phyloP scores from a whole-genome alignment of 257 asterid genomes.

The Solanum arcanum region DNA sequence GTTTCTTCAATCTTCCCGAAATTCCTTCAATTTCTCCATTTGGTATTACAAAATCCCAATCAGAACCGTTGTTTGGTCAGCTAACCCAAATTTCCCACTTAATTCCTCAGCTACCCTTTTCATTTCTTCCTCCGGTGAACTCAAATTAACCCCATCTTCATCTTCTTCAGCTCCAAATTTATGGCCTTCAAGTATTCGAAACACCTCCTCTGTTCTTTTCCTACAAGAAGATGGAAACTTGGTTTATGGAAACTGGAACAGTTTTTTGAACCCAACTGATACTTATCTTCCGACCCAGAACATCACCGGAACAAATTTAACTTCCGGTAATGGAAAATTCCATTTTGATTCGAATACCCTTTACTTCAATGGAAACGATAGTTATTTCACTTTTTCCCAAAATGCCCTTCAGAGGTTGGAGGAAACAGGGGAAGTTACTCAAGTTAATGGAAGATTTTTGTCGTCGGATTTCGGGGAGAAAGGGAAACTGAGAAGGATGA shows the following conservation, averaged over 20 bases:
- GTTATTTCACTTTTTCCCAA: constrained; percentile 29
- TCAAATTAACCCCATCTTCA: constrained; percentile 18
- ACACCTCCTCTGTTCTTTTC: constrained; percentile 19
- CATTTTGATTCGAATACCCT: constrained; percentile 30
- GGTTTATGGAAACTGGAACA: constrained; percentile 41
- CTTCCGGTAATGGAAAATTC: constrained; percentile 38
- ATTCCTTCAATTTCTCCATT: constrained; percentile 46
- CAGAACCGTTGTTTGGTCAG: constrained; percentile 46
- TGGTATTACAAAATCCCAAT: constrained; percentile 41
- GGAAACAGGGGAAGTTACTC: constrained; percentile 28
- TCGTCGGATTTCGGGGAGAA: constrained; percentile 39
- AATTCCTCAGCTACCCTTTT: constrained; percentile 34
- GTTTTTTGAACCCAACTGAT: constrained; percentile 49
- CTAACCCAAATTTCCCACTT: constrained; percentile 26
- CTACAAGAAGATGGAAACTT: constrained; percentile 38
- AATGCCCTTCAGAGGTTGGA: constrained; percentile 26
- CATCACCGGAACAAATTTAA: constrained; percentile 24
- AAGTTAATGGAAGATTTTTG: constrained; percentile 7
- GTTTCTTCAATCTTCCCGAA: constrained; percentile 12
- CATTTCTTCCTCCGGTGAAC: constrained; percentile 42
- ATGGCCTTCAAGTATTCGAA: constrained; percentile 36
- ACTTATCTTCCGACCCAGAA: constrained; percentile 53
- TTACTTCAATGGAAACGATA: constrained; percentile 13
- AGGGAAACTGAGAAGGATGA: constrained; percentile 39
- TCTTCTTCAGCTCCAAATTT: constrained; percentile 23